Percentiles rank a stretch among this genome's conserved stretches.
phyloP scores from a whole-genome alignment of 2,329 filamentous ascomycete species.

The Neoscytalidium dimidiatum region DNA sequence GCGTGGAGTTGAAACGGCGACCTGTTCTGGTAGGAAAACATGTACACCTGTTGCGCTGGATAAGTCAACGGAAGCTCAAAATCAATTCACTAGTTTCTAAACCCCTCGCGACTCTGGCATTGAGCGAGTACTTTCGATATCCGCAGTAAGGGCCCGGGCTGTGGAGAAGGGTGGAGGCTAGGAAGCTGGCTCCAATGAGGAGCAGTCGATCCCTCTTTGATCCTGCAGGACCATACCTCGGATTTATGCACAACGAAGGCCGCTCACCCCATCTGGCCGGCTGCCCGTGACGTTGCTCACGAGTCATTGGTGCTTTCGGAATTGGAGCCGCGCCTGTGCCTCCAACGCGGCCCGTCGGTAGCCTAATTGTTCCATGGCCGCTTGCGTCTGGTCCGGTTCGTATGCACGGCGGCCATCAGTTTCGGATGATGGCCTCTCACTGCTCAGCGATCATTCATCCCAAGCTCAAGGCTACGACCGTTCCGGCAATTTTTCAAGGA shows the following conservation, averaged over 20 bases:
- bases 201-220: not conserved
- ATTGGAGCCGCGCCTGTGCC: not conserved
- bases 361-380: not conserved
- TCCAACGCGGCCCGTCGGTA: not conserved
- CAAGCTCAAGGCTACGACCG: not conserved
- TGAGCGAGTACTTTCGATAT: too few relatives aligned
- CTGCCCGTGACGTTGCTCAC: not conserved
- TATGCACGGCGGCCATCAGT: not conserved
- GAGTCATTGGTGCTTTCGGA: conserved; percentile 12
- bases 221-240: conserved; percentile 3
- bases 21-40: conserved; percentile 11
- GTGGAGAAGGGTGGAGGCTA: not conserved
- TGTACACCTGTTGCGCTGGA: conserved; percentile 16
- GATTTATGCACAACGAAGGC: not conserved
- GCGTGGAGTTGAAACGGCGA: conserved; percentile 6
- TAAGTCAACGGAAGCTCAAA: conserved; percentile 11
- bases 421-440: not conserved
- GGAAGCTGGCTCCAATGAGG: not conserved
- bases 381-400: not conserved
- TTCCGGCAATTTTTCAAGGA: conserved; percentile 9
- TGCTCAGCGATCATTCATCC: not conserved
- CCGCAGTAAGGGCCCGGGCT: too few relatives aligned
- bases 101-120: not conserved
- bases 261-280: not conserved
- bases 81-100: conserved; percentile 6